Evolutionary conservation across 2,329 filamentous ascomycete genomes (phyloP).

Genomic region (Talaromyces sp.): DNA sequence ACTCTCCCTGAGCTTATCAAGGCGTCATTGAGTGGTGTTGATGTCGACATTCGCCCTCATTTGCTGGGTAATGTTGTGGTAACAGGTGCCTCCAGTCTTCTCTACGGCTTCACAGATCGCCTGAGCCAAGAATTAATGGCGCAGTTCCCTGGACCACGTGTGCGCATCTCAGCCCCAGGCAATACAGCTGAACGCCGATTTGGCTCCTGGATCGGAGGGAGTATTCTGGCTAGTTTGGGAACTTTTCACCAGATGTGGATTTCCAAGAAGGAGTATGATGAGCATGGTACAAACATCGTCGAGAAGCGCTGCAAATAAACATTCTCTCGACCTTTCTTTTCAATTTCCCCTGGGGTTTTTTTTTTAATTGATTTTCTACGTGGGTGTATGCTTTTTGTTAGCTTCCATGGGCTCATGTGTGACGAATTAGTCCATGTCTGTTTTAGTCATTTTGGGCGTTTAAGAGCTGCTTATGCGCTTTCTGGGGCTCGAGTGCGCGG

Average conservation of each 20-base stretch:
- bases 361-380: neutral
- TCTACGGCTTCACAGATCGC: constrained; percentile 90
- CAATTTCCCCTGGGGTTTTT: neutral
- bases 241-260: constrained; percentile 99
- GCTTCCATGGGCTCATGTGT: constrained; percentile 14
- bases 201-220: constrained; percentile 94
- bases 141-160: constrained; percentile 81
- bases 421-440: constrained; percentile 14
- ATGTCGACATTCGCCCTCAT: constrained; percentile 83
- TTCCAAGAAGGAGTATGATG: constrained; percentile 93
- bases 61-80: constrained; percentile 89
- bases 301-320: constrained; percentile 90
- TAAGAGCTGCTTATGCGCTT: constrained; percentile 21
- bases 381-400: constrained; percentile 4
- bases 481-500: constrained; percentile 16
- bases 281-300: constrained; percentile 86
- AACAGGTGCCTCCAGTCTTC: constrained; percentile 81
- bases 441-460: constrained; percentile 17
- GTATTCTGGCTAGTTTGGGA: constrained; percentile 90
- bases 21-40: constrained; percentile 74
- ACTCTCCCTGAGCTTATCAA: constrained; percentile 84
- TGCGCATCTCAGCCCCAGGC: constrained; percentile 85
- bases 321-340: neutral
- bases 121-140: constrained; percentile 79
- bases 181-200: constrained; percentile 87